These are phyloP conservation scores for Fusarium neocosmosporiellum DNA, from an alignment of 2,329 filamentous ascomycete genomes.

Conservation along the genomic window DNA sequence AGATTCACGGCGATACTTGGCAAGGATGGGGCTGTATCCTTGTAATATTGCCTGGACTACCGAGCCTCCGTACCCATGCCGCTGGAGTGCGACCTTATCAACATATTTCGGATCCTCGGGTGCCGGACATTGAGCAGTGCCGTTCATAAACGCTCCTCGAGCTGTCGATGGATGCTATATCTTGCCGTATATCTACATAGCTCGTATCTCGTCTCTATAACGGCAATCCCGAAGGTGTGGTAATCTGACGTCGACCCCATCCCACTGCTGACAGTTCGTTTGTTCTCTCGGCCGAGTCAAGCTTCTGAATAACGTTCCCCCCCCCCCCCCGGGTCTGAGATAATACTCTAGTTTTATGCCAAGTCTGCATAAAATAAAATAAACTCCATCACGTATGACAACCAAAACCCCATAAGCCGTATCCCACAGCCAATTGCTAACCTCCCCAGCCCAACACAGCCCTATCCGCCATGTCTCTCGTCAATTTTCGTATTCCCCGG, in stretches of 20 bases:
- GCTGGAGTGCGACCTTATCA: not conserved
- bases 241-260: not conserved
- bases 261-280: not conserved
- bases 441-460: not conserved
- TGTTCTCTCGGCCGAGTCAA: not conserved
- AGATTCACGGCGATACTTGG: not conserved
- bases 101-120: not conserved
- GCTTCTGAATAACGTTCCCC: not conserved
- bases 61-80: not conserved
- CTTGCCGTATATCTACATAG: not conserved
- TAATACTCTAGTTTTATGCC: not conserved
- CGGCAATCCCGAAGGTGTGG: not conserved
- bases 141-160: not conserved
- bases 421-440: not conserved
- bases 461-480: not conserved
- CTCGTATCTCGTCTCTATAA: not conserved
- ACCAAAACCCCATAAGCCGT: not conserved
- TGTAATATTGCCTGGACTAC: not conserved
- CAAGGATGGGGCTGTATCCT: not conserved
- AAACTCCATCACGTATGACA: not conserved
- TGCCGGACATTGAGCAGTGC: not conserved
- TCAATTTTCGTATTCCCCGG: not conserved
- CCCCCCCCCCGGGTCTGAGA: not conserved
- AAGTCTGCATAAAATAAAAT: not conserved
- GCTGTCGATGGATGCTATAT: not conserved